These are phyloP conservation scores for Micromonas commoda DNA, from an alignment of 139 green algal species.

Conservation along the genomic window DNA sequence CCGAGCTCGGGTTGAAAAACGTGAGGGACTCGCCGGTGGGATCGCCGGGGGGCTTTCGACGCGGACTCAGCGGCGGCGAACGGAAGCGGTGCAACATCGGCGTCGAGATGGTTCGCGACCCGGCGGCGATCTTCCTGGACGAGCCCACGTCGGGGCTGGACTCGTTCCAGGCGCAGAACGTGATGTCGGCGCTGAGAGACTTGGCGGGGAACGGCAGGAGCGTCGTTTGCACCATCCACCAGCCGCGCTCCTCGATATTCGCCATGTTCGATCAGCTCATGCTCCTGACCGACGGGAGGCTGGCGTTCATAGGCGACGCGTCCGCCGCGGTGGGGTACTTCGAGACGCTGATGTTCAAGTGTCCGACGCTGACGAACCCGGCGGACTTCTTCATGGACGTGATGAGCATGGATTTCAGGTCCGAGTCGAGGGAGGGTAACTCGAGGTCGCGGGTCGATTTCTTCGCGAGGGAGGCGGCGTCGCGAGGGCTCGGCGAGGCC, in stretches of 20 bases:
- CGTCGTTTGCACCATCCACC: slow-evolving; percentile 52
- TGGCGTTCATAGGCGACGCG: slow-evolving; percentile 39
- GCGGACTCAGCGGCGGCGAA: slow-evolving; percentile 67
- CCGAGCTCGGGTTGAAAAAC: slow-evolving; percentile 46
- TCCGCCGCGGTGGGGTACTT: slow-evolving; percentile 29
- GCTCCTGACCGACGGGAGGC: slow-evolving; percentile 41
- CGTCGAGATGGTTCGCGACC: slow-evolving; percentile 60
- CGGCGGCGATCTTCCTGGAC: slow-evolving; percentile 62
- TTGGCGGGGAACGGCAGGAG: slow-evolving; percentile 47
- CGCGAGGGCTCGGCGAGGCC: background rate
- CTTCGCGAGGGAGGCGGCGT: background rate
- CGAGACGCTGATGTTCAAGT: slow-evolving; percentile 31
- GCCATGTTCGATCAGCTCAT: slow-evolving; percentile 47
- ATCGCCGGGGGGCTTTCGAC: slow-evolving; percentile 36
- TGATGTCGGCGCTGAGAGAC: slow-evolving; percentile 40
- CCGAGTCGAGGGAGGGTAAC: background rate
- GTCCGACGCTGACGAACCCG: slow-evolving; percentile 38
- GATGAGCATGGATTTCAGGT: background rate
- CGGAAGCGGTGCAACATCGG: slow-evolving; percentile 77
- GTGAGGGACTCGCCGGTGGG: slow-evolving; percentile 41
- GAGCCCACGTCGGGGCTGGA: slow-evolving; percentile 52
- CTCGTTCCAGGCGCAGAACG: slow-evolving; percentile 47
- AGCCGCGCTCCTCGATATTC: slow-evolving; percentile 45
- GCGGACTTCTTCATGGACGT: slow-evolving; percentile 51
- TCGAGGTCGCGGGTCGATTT: background rate